phyloP scores from a whole-genome alignment of 2,329 filamentous ascomycete species.

The Tolypocladium album region DNA sequence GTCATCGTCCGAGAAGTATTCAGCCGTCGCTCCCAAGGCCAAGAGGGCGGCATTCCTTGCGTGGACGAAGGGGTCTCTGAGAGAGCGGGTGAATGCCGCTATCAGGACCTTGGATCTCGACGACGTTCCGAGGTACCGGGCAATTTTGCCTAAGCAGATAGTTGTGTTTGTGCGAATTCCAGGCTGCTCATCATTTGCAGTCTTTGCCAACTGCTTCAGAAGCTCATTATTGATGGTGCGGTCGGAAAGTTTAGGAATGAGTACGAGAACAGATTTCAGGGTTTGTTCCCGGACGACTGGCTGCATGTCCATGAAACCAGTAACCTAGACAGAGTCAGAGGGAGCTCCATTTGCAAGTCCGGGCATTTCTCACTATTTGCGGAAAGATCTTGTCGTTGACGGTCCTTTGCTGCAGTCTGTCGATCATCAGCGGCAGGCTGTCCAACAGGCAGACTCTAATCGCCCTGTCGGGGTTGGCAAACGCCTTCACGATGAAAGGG shows the following conservation, averaged over 20 bases:
- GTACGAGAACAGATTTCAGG: conserved; percentile 80
- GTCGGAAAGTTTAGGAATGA: conserved; percentile 85
- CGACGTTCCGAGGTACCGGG: conserved; percentile 69
- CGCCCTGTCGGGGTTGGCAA: conserved; percentile 83
- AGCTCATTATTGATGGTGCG: conserved; percentile 89
- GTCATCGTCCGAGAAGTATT: conserved; percentile 84
- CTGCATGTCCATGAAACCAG: conserved; percentile 85
- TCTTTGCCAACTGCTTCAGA: conserved; percentile 82
- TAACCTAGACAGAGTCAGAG: conserved; percentile 45
- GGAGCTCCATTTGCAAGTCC: neutral
- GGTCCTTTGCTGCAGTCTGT: conserved; percentile 73
- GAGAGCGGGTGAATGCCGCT: conserved; percentile 80
- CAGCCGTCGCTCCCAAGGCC: conserved; percentile 73
- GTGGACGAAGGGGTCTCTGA: conserved; percentile 90
- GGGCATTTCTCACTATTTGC: conserved; percentile 54
- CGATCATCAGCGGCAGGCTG: conserved; percentile 82
- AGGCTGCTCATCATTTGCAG: conserved; percentile 93
- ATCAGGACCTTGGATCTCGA: conserved; percentile 83
- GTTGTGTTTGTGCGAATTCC: conserved; percentile 97
- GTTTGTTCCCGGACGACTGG: conserved; percentile 93
- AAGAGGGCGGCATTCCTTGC: conserved; percentile 82
- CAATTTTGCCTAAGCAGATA: conserved; percentile 93
- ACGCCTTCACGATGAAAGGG: conserved; percentile 78
- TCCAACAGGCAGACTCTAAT: conserved; percentile 86
- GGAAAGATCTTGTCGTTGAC: conserved; percentile 97